Conservation (phyloP, 1,139 yeast species). For the Geotrichum klebahnii region DNA sequence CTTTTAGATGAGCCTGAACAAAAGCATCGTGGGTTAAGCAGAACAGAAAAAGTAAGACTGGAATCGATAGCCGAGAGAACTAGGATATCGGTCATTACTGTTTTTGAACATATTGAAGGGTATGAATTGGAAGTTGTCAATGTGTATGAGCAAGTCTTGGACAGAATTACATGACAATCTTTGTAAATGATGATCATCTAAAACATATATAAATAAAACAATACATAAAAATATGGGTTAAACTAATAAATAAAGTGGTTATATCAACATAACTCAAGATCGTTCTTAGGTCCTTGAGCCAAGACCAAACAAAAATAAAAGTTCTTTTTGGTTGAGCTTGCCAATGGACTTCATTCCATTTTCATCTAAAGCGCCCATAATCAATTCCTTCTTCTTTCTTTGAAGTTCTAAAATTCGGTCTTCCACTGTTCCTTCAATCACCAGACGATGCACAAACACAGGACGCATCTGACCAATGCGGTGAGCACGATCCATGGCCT, state of each 20-base stretch:
- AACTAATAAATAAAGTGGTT: not conserved
- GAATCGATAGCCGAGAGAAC: slow-evolving; percentile 33
- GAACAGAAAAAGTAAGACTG: slow-evolving; percentile 33
- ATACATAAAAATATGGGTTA: not conserved
- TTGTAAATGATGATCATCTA: too few relatives aligned
- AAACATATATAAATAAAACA: not conserved
- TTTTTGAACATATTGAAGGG: slow-evolving; percentile 21
- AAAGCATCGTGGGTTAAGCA: slow-evolving; percentile 16
- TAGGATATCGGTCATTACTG: slow-evolving; percentile 24
- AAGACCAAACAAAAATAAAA: slow-evolving; percentile 76
- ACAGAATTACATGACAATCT: slow-evolving; percentile 16
- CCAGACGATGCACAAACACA: slow-evolving; percentile 71
- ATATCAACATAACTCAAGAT: too few relatives aligned
- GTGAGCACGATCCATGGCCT: slow-evolving; percentile 93
- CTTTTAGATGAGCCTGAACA: slow-evolving; percentile 23
- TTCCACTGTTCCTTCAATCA: slow-evolving; percentile 68
- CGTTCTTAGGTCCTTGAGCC: not conserved
- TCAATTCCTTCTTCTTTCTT: slow-evolving; percentile 64
- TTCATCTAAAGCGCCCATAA: slow-evolving; percentile 79
- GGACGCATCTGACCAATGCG: slow-evolving; percentile 82
- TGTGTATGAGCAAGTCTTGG: slow-evolving; percentile 24
- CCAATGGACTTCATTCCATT: slow-evolving; percentile 62
- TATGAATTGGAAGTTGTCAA: slow-evolving; percentile 25
- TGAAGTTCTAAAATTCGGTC: slow-evolving; percentile 80
- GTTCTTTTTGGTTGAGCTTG: slow-evolving; percentile 62